A percentile compares a stretch with the other conserved stretches of the same genome.
These are phyloP conservation scores for Melaleuca quinquenervia DNA, from an alignment of 345 rosid species.

Conservation along the genomic window DNA sequence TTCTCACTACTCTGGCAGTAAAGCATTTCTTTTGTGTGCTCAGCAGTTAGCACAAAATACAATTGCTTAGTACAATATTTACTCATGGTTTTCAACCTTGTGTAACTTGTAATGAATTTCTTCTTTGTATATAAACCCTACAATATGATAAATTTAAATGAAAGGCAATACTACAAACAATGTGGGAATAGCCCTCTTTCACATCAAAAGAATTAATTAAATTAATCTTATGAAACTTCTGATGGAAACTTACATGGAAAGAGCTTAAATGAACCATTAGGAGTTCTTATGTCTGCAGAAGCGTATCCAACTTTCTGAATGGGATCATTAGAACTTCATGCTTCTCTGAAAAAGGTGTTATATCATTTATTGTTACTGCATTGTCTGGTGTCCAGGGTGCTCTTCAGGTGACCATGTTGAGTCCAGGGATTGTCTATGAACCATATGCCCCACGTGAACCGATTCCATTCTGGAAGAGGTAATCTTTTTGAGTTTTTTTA, in stretches of 20 bases:
- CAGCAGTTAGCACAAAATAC: neutral
- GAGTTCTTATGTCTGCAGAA: neutral
- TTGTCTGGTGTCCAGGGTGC: constrained; percentile 45
- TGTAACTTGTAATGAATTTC: neutral
- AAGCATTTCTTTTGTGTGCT: neutral
- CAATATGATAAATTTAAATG: neutral
- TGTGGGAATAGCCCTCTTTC: neutral
- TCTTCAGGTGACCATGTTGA: constrained; percentile 50
- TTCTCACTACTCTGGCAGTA: neutral
- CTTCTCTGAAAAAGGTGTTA: neutral
- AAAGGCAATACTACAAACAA: neutral
- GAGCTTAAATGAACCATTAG: neutral
- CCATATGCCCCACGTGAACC: constrained; percentile 60
- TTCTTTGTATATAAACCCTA: neutral
- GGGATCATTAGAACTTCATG: neutral
- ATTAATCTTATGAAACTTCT: neutral
- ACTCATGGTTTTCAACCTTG: neutral
- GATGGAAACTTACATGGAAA: neutral
- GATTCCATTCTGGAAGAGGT: constrained; percentile 83
- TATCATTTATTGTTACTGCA: neutral
- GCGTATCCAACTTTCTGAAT: neutral
- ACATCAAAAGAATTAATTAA: neutral
- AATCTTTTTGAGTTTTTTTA: neutral
- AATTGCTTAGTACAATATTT: neutral
- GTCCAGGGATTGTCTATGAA: constrained; percentile 90